Evolutionary conservation across 192 early-diverging fungal species (phyloP).

Genomic region (Coemansia sp.): DNA sequence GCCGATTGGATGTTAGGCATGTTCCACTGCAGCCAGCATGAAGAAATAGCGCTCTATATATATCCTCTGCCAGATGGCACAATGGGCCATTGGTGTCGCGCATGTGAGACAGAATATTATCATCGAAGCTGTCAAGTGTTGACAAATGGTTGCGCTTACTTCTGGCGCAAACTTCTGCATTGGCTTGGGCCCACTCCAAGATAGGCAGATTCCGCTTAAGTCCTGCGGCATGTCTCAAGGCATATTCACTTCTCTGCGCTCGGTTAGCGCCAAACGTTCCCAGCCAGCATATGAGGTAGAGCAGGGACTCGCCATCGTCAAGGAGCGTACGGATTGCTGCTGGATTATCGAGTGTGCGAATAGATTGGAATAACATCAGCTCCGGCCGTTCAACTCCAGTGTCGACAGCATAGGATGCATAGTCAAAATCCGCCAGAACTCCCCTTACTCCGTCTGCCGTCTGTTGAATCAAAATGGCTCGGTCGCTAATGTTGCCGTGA

Average conservation of each 20-base stretch:
- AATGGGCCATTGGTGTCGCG: not conserved
- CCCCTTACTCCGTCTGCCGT: not conserved
- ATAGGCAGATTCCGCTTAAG: not conserved
- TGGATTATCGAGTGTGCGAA: slow-evolving; percentile 1
- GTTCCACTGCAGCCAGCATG: not conserved
- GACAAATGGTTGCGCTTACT: not conserved
- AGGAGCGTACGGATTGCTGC: not conserved
- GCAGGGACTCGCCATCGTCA: slow-evolving; percentile 14
- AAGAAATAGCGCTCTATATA: not conserved
- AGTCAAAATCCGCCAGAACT: slow-evolving; percentile 20
- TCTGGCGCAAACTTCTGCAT: not conserved
- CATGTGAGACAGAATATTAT: not conserved
- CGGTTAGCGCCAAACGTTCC: no score
- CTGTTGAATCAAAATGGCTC: no score
- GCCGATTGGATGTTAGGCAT: not conserved
- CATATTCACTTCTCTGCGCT: no score
- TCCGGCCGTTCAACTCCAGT: no score
- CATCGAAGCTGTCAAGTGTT: not conserved
- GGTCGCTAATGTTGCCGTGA: no score
- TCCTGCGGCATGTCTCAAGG: no score
- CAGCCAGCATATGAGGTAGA: no score
- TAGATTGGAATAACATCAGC: slow-evolving; percentile 5
- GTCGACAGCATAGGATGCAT: not conserved
- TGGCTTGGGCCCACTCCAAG: not conserved
- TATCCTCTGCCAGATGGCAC: not conserved